These are phyloP conservation scores for Forsythia suspensa DNA, from an alignment of 257 asterid species.

Conservation along the genomic window DNA sequence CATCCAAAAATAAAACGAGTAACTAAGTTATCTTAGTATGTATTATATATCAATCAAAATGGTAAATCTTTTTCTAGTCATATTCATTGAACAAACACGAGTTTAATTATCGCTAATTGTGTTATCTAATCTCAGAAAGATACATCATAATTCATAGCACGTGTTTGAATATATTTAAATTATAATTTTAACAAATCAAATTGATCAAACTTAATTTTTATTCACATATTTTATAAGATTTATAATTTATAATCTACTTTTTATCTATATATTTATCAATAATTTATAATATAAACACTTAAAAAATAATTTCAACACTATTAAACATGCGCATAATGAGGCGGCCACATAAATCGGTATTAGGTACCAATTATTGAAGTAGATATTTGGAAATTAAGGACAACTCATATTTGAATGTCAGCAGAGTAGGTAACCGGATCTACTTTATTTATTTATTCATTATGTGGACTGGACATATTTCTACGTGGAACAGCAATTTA, in stretches of 20 bases:
- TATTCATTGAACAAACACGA: not conserved
- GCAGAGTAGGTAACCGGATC: conserved; percentile 19
- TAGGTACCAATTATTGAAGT: conserved; percentile 15
- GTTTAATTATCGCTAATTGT: not conserved
- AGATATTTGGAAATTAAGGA: not conserved
- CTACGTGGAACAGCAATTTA: not conserved
- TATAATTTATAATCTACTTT: too few species aligned
- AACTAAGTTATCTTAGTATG: not conserved
- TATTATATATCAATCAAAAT: not conserved
- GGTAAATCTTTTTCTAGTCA: not conserved
- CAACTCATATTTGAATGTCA: not conserved
- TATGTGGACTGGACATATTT: not conserved
- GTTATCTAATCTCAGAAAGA: not conserved
- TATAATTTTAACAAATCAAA: too few species aligned
- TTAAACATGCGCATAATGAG: conserved; percentile 12
- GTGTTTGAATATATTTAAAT: too few species aligned
- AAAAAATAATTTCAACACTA: too few species aligned
- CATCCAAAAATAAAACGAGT: too few species aligned
- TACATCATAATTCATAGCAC: not conserved
- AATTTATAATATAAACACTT: too few species aligned
- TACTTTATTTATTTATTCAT: not conserved
- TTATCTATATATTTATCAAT: too few species aligned
- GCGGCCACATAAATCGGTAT: conserved; percentile 23
- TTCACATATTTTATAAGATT: too few species aligned
- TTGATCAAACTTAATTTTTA: too few species aligned